A percentile compares a stretch with the other conserved stretches of the same genome.
phyloP scores from a whole-genome alignment of 345 rosid genomes.

The Sisymbrium irio region DNA sequence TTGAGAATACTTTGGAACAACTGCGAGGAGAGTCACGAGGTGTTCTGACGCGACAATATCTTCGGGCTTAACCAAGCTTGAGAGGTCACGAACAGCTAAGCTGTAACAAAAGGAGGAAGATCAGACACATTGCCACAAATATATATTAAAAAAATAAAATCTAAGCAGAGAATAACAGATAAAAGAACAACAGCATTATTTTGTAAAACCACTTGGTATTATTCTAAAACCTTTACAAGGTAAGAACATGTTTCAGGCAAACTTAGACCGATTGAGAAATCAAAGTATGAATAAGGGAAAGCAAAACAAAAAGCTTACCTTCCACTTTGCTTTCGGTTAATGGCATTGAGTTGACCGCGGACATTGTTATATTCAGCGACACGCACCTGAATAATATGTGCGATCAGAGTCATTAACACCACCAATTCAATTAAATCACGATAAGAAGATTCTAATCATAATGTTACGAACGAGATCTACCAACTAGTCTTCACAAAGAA shows the following conservation, averaged over 20 bases:
- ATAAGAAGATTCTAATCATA: not conserved
- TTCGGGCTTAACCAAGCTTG: conserved; percentile 85
- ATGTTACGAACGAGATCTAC: not conserved
- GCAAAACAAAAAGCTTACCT: conserved; percentile 44
- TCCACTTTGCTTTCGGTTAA: conserved; percentile 95
- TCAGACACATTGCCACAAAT: conserved; percentile 16
- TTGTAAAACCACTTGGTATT: not conserved
- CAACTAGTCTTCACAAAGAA: conserved; percentile 4
- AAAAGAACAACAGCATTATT: not conserved
- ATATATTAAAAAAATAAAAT: too few species aligned
- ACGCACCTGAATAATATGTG: conserved; percentile 68
- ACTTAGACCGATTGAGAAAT: not conserved
- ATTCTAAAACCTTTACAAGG: not conserved
- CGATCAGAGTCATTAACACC: conserved; percentile 2
- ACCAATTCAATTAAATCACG: not conserved
- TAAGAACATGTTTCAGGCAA: conserved; percentile 2
- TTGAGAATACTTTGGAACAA: conserved; percentile 93
- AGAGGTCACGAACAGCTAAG: conserved; percentile 99
- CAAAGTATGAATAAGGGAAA: not conserved
- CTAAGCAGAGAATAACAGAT: not conserved
- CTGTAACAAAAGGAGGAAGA: conserved; percentile 46
- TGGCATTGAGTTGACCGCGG: conserved; percentile 93
- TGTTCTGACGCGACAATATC: conserved; percentile 85
- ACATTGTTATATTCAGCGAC: conserved; percentile 91
- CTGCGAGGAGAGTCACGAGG: conserved; percentile 77